These are phyloP conservation scores for Ophiocordyceps sinensis DNA, from an alignment of 2,329 filamentous ascomycete species.

Conservation along the genomic window DNA sequence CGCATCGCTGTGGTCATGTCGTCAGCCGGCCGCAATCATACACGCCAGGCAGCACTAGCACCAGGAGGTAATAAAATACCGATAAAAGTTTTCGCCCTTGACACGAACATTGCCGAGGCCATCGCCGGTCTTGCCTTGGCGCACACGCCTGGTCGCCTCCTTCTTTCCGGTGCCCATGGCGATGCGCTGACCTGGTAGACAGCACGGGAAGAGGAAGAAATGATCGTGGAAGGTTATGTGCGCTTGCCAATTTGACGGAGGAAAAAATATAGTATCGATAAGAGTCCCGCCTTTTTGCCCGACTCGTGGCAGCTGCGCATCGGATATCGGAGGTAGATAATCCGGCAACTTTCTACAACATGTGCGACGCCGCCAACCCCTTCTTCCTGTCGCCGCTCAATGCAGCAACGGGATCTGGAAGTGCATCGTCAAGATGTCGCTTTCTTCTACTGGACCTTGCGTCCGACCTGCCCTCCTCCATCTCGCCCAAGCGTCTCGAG, in stretches of 20 bases:
- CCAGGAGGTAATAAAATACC: constrained; percentile 32
- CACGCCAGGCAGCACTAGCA: background rate
- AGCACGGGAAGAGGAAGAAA: background rate
- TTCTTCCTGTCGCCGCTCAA: too few relatives aligned
- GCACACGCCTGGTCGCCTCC: constrained; percentile 66
- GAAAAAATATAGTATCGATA: background rate
- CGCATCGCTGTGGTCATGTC: constrained; percentile 35
- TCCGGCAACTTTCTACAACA: too few relatives aligned
- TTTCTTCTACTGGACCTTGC: constrained; percentile 10
- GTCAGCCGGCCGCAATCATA: constrained; percentile 4
- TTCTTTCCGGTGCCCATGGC: constrained; percentile 86
- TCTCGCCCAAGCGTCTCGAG: constrained; percentile 11
- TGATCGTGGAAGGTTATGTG: background rate
- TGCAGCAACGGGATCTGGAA: background rate
- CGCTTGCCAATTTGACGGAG: background rate
- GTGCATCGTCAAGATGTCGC: constrained; percentile 10
- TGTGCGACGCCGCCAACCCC: too few relatives aligned
- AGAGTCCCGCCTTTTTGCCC: background rate
- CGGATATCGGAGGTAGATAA: background rate
- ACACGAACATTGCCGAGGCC: constrained; percentile 82
- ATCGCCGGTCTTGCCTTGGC: constrained; percentile 73
- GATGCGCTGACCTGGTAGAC: constrained; percentile 8
- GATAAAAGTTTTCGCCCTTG: constrained; percentile 99
- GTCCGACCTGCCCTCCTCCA: constrained; percentile 12
- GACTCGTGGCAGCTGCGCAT: background rate